These are phyloP conservation scores for Penicillium sp. DNA, from an alignment of 2,329 filamentous ascomycete species.

Conservation along the genomic window DNA sequence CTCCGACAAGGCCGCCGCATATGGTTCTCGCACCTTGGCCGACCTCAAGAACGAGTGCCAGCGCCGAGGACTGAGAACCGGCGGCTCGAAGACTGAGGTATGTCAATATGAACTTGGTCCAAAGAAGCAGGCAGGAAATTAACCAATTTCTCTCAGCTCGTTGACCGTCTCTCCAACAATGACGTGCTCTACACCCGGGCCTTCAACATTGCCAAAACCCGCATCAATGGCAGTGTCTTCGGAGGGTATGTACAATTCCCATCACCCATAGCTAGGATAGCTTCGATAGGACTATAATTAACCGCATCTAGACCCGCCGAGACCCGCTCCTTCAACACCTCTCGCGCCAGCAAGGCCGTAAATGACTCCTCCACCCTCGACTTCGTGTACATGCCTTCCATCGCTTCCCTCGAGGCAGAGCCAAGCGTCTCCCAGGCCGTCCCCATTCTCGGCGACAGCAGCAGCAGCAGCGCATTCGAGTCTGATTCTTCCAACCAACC, in stretches of 20 bases:
- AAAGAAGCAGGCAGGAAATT: not conserved
- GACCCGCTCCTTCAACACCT: constrained; percentile 60
- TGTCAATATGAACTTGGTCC: constrained; percentile 15
- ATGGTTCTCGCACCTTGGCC: constrained; percentile 48
- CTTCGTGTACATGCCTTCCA: constrained; percentile 58
- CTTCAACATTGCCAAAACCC: constrained; percentile 52
- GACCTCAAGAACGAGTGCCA: constrained; percentile 51
- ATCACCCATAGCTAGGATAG: not conserved
- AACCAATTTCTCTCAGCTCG: constrained; percentile 35
- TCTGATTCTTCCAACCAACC: constrained; percentile 12
- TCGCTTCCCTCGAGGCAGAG: constrained; percentile 39
- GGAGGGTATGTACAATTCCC: constrained; percentile 28
- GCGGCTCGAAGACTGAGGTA: constrained; percentile 50
- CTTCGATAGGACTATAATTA: not conserved
- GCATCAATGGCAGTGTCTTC: constrained; percentile 42
- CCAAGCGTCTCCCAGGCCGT: constrained; percentile 36
- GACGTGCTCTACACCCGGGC: constrained; percentile 51
- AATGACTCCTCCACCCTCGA: constrained; percentile 60
- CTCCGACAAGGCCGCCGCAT: constrained; percentile 49
- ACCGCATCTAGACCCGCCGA: constrained; percentile 5
- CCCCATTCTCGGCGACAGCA: constrained; percentile 47
- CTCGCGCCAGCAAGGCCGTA: constrained; percentile 52
- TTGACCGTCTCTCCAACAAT: constrained; percentile 51
- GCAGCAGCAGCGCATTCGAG: constrained; percentile 25
- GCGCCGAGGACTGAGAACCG: constrained; percentile 44